These are phyloP conservation scores for Ceratocystis albifundus DNA, from an alignment of 2,329 filamentous ascomycete genomes.

Conservation along the genomic window DNA sequence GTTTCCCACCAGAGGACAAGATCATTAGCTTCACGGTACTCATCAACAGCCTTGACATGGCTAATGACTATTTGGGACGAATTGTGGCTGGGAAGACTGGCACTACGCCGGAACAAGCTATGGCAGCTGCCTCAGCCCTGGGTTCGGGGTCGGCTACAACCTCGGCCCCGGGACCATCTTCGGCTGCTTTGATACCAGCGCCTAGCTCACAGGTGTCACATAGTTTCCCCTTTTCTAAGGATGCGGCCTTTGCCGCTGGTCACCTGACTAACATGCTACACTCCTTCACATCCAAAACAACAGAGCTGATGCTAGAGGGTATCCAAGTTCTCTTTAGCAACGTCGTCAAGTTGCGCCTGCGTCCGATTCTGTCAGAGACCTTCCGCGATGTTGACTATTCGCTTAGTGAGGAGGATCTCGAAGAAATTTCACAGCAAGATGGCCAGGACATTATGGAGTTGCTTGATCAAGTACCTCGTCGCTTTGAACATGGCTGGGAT, in stretches of 20 bases:
- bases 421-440: constrained; percentile 43
- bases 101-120: constrained; percentile 31
- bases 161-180: neutral
- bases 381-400: constrained; percentile 89
- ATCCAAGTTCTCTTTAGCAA: constrained; percentile 77
- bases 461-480: constrained; percentile 58
- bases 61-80: constrained; percentile 78
- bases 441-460: constrained; percentile 38
- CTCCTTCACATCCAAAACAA: constrained; percentile 65
- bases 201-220: constrained; percentile 42
- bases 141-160: neutral
- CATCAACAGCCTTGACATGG: constrained; percentile 89
- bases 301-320: constrained; percentile 72
- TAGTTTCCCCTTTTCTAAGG: constrained; percentile 69
- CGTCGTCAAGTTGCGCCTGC: constrained; percentile 72
- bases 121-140: constrained; percentile 1
- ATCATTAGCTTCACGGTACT: constrained; percentile 83
- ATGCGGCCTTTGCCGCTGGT: constrained; percentile 56
- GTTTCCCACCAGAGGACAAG: constrained; percentile 74
- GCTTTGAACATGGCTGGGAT: constrained; percentile 80
- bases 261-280: constrained; percentile 57
- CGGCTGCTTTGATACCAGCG: constrained; percentile 9
- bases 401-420: constrained; percentile 50
- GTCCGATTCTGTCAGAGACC: constrained; percentile 72
- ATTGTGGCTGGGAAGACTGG: constrained; percentile 63